Percentiles rank a stretch among this genome's conserved stretches.
Conservation (phyloP, 1,284 basidiomycete genomes). For the Anthracocystis setariae region DNA sequence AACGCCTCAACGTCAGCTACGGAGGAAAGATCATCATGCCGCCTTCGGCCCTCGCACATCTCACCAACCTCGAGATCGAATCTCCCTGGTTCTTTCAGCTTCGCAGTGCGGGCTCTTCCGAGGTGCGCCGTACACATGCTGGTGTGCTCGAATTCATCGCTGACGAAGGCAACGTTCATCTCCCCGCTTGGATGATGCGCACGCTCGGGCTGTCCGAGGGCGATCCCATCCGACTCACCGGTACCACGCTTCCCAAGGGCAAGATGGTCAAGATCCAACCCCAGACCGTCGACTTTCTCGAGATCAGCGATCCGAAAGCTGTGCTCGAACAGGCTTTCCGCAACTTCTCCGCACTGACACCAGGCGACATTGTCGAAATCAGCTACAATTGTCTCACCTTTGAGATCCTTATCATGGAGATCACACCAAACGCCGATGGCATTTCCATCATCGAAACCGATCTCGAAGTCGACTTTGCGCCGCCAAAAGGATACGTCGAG, state of each 20-base stretch:
- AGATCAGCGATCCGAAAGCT: constrained; percentile 89
- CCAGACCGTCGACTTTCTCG: constrained; percentile 92
- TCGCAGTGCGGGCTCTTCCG: constrained; percentile 76
- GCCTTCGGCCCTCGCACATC: constrained; percentile 86
- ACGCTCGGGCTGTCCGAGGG: constrained; percentile 90
- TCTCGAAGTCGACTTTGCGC: constrained; percentile 79
- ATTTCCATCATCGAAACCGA: constrained; percentile 95
- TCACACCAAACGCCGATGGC: constrained; percentile 78
- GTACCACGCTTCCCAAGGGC: constrained; percentile 87
- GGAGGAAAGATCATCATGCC: constrained; percentile 99
- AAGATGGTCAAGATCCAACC: constrained; percentile 97
- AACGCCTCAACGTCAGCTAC: constrained; percentile 87
- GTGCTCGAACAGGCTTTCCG: constrained; percentile 94
- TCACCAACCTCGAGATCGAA: constrained; percentile 88
- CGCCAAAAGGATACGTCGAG: constrained; percentile 79
- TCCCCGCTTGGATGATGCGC: constrained; percentile 99
- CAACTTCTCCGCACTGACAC: constrained; percentile 78
- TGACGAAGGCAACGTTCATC: constrained; percentile 91
- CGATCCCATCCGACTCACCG: constrained; percentile 91
- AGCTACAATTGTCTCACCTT: constrained; percentile 81
- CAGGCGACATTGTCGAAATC: constrained; percentile 70
- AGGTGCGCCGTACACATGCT: constrained; percentile 77
- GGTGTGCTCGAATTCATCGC: constrained; percentile 99
- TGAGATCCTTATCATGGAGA: constrained; percentile 94
- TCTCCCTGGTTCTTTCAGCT: constrained; percentile 96